Conservation (phyloP, 75 land plant species). For the Picea sitchensis region DNA sequence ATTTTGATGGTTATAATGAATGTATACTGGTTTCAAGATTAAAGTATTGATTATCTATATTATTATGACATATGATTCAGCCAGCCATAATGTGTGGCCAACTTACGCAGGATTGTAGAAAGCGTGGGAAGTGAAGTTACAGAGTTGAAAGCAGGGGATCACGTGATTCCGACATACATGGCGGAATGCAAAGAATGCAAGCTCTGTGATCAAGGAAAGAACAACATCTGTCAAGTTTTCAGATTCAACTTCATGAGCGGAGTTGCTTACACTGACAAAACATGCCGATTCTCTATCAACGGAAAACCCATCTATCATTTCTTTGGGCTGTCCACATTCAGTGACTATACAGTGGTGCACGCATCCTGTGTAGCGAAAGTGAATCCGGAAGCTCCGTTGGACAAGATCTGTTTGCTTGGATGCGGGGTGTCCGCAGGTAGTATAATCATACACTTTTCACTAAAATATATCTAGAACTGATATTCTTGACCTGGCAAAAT, state of each 20-base stretch:
- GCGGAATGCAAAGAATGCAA: conserved; percentile 18
- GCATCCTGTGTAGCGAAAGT: conserved; percentile 17
- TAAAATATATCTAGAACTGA: no score
- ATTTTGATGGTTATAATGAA: no score
- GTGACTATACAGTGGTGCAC: conserved; percentile 26
- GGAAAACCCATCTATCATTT: conserved; percentile 38
- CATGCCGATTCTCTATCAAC: conserved; percentile 29
- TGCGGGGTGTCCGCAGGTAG: no score
- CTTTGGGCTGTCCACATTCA: conserved; percentile 20
- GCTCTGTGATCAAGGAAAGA: neutral
- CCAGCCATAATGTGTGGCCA: neutral
- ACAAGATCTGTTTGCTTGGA: neutral
- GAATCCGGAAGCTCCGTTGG: conserved; percentile 17
- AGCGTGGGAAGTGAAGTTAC: conserved; percentile 19
- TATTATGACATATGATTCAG: no score
- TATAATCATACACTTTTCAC: no score
- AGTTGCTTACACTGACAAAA: conserved; percentile 16
- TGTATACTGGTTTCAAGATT: no score
- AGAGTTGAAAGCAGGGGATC: neutral
- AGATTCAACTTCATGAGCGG: no score
- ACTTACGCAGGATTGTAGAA: neutral
- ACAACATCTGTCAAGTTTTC: no score
- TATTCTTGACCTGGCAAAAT: no score
- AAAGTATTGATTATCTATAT: no score
- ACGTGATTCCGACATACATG: no score